Conservation (phyloP, 306 rosid species). For the Fragaria ananassa region DNA sequence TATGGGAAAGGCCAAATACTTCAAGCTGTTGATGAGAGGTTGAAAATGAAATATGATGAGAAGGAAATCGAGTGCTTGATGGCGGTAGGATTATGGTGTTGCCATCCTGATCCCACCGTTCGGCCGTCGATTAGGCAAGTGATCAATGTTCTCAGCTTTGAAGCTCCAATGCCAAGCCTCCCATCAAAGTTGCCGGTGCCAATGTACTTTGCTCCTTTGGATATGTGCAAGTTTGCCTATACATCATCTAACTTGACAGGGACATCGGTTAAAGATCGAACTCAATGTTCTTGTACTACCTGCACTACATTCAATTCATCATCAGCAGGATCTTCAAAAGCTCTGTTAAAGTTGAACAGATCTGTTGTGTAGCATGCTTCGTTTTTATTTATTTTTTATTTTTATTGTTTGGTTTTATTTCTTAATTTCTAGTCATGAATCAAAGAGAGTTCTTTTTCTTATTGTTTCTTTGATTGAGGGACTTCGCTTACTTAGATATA, state of each 20-base stretch:
- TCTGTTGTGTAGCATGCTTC: neutral
- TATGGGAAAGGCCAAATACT: slow-evolving; percentile 52
- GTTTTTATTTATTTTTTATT: neutral
- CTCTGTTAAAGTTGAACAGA: slow-evolving; percentile 30
- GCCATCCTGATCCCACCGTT: slow-evolving; percentile 55
- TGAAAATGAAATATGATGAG: slow-evolving; percentile 43
- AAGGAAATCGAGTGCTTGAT: slow-evolving; percentile 45
- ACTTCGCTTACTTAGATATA: neutral
- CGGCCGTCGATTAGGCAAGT: slow-evolving; percentile 70
- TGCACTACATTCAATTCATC: slow-evolving; percentile 43
- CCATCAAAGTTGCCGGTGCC: slow-evolving; percentile 61
- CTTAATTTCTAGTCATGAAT: slow-evolving; percentile 1
- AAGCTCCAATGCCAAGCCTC: slow-evolving; percentile 51
- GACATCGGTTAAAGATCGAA: slow-evolving; percentile 33
- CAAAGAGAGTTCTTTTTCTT: slow-evolving; percentile 2
- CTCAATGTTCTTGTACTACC: slow-evolving; percentile 28
- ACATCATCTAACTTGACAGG: slow-evolving; percentile 34
- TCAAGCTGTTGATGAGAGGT: slow-evolving; percentile 45
- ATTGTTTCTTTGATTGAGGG: neutral
- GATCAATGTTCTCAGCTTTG: slow-evolving; percentile 48
- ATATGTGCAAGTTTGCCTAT: slow-evolving; percentile 38
- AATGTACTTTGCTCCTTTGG: slow-evolving; percentile 57
- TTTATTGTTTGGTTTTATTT: neutral
- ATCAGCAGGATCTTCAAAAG: slow-evolving; percentile 43
- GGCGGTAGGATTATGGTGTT: slow-evolving; percentile 68